Conservation (phyloP, 805 yeast genomes). For the Vanderwaltozyma tropicalis region DNA sequence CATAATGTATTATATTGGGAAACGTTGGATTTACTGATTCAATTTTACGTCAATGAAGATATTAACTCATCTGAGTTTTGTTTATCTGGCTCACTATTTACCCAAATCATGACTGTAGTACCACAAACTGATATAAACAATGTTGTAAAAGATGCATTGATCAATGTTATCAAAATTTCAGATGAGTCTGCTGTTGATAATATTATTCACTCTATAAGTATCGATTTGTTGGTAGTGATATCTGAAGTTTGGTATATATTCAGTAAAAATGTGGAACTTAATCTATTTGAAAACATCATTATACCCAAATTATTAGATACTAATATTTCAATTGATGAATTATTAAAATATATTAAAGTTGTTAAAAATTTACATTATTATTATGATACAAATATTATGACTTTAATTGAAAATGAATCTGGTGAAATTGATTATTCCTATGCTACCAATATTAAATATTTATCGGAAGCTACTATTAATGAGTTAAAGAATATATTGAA, state of each 20-base stretch:
- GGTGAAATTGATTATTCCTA: background rate
- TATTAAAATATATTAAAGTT: background rate
- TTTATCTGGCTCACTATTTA: no score
- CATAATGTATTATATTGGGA: background rate
- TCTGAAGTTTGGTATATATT: conserved; percentile 1
- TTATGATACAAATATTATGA: background rate
- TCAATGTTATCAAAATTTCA: no score
- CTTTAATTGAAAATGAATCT: background rate
- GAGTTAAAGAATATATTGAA: background rate
- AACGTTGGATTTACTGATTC: background rate
- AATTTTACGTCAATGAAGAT: background rate
- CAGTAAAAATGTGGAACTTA: background rate
- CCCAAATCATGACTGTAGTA: no score
- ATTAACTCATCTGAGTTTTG: background rate
- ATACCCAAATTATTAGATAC: background rate
- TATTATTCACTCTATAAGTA: no score
- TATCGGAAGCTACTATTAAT: background rate
- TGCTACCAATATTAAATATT: background rate
- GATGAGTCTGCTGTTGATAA: no score
- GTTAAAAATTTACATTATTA: background rate
- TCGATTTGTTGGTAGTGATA: background rate
- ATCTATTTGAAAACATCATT: background rate
- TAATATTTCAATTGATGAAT: background rate
- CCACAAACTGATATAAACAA: no score
- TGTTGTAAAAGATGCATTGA: no score